phyloP scores from a whole-genome alignment of 306 rosid species.

The Quercus dentata region DNA sequence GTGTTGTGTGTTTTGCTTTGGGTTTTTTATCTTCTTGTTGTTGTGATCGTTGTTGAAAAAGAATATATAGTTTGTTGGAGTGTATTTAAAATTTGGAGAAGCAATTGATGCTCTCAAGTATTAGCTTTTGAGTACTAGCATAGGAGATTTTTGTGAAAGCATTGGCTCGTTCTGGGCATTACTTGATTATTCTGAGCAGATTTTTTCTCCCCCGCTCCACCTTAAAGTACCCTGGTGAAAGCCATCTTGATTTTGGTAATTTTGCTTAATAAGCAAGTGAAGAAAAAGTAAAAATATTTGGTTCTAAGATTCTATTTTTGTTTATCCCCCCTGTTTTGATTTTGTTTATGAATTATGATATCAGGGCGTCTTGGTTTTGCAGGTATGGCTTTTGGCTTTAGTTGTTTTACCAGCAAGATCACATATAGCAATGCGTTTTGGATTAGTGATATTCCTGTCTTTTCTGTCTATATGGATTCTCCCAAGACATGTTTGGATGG shows the following conservation, averaged over 20 bases:
- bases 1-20: too few relatives aligned
- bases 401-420: constrained; percentile 93
- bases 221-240: not conserved
- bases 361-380: constrained; percentile 21
- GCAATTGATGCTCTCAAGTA: not conserved
- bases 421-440: constrained; percentile 60
- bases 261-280: not conserved
- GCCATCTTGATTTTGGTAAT: not conserved
- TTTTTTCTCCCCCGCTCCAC: not conserved
- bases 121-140: not conserved
- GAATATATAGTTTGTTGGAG: too few relatives aligned
- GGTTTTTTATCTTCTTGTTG: too few relatives aligned
- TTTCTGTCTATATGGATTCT: constrained; percentile 71
- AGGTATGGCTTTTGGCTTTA: constrained; percentile 95
- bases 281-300: not conserved
- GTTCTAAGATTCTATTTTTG: not conserved
- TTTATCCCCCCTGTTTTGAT: not conserved
- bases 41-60: too few relatives aligned
- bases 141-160: not conserved
- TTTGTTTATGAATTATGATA: not conserved
- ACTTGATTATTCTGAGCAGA: not conserved
- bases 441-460: constrained; percentile 70
- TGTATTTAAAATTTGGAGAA: too few relatives aligned
- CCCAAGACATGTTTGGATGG: constrained; percentile 80
- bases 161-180: not conserved